phyloP scores from a whole-genome alignment of 257 asterid genomes.

The Lycium barbarum region DNA sequence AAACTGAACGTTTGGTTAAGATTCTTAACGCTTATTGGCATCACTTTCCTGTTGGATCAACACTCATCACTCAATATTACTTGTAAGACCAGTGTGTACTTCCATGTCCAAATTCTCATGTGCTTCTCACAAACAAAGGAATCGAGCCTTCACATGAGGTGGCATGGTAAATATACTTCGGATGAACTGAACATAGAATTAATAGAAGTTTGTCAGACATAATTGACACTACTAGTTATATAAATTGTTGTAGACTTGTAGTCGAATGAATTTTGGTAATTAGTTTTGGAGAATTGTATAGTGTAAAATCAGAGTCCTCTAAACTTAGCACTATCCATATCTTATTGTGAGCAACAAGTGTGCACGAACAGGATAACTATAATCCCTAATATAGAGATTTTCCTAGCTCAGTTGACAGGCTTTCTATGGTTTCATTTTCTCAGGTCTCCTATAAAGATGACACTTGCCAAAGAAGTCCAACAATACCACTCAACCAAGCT shows the following conservation, averaged over 20 bases:
- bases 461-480: constrained; percentile 1
- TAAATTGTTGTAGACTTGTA: neutral
- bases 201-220: neutral
- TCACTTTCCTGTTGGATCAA: neutral
- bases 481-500: neutral
- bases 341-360: neutral
- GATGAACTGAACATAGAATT: neutral
- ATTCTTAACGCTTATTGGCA: neutral
- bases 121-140: neutral
- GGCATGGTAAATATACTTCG: neutral
- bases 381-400: neutral
- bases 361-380: neutral
- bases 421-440: neutral
- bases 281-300: neutral
- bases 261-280: neutral
- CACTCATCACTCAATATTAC: constrained; percentile 9
- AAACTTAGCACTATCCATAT: neutral
- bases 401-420: constrained; percentile 14
- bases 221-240: neutral
- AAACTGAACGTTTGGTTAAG: too few relatives aligned
- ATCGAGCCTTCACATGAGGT: constrained; percentile 5
- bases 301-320: neutral
- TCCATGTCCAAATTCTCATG: neutral
- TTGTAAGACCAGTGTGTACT: constrained; percentile 12
- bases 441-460: constrained; percentile 9